These are phyloP conservation scores for Combretum micranthum DNA, from an alignment of 345 rosid species.

Conservation along the genomic window DNA sequence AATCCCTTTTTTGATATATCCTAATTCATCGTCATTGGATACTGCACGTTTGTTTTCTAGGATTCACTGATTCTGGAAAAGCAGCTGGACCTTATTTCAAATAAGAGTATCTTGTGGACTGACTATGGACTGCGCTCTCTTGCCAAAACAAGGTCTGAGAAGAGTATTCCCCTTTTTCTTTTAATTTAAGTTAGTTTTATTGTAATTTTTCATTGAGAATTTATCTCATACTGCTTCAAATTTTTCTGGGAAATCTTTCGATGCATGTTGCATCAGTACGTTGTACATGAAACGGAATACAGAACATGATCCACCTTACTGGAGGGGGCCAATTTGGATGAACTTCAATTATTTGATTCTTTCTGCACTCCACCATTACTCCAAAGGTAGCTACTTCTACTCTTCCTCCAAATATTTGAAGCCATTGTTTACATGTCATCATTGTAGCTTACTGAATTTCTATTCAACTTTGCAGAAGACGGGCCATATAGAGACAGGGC, in stretches of 20 bases:
- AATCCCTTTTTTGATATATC: too few relatives aligned
- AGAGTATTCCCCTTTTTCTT: not conserved
- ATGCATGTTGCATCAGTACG: constrained; percentile 42
- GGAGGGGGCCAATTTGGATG: constrained; percentile 97
- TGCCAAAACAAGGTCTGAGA: constrained; percentile 64
- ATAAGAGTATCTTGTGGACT: constrained; percentile 65
- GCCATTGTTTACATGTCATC: too few relatives aligned
- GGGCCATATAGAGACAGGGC: constrained; percentile 73
- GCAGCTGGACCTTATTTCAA: constrained; percentile 83
- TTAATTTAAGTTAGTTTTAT: too few relatives aligned
- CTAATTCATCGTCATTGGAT: too few relatives aligned
- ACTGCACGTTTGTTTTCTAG: constrained; percentile 20
- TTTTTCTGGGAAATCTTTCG: not conserved
- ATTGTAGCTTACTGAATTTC: too few relatives aligned
- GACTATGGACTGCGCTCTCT: constrained; percentile 91
- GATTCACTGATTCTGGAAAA: constrained; percentile 73
- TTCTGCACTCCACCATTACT: constrained; percentile 75
- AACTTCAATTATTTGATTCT: constrained; percentile 89
- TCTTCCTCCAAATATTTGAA: not conserved
- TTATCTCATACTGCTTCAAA: too few relatives aligned
- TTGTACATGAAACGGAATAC: constrained; percentile 87
- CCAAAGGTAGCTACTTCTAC: constrained; percentile 39
- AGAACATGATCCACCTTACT: constrained; percentile 85
- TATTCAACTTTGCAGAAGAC: constrained; percentile 35
- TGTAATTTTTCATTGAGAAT: too few relatives aligned